These are phyloP conservation scores for Mytilinidion resinicola DNA, from an alignment of 495 filamentous ascomycete species.

Conservation along the genomic window DNA sequence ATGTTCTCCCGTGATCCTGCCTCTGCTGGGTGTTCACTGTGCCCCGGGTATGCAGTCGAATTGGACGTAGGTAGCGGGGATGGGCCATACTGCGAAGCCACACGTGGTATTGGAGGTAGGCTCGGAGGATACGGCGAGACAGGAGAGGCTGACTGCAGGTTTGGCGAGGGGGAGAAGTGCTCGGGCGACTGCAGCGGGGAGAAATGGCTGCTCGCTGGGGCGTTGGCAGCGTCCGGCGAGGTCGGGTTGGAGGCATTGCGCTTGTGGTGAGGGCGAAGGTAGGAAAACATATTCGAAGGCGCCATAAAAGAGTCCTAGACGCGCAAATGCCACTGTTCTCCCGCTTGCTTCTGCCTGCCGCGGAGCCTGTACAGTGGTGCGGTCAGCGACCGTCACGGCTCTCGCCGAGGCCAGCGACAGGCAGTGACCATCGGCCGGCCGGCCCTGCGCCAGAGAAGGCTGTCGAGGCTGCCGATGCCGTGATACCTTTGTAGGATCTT, in stretches of 20 bases:
- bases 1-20: neutral
- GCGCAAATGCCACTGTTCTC: neutral
- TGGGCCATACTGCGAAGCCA: conserved; percentile 31
- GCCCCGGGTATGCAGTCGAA: conserved; percentile 2
- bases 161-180: conserved; percentile 16
- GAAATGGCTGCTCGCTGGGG: neutral
- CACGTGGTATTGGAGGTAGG: conserved; percentile 39
- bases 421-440: conserved; percentile 20
- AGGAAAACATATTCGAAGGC: conserved; percentile 37
- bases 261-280: conserved; percentile 38
- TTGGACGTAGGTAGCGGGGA: conserved; percentile 5
- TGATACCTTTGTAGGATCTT: neutral
- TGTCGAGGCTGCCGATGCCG: neutral
- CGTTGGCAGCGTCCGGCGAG: conserved; percentile 10
- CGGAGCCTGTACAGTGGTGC: neutral
- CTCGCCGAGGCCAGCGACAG: conserved; percentile 18
- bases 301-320: conserved; percentile 12
- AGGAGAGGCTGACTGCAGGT: conserved; percentile 26
- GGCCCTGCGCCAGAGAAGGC: neutral
- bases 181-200: conserved; percentile 20
- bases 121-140: conserved; percentile 34
- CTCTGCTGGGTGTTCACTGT: neutral
- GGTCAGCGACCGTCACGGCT: conserved; percentile 10
- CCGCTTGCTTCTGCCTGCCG: conserved; percentile 3
- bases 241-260: conserved; percentile 26